Conservation (phyloP, 1,139 yeast genomes). For the Hemisphaericaspora subhashii region DNA sequence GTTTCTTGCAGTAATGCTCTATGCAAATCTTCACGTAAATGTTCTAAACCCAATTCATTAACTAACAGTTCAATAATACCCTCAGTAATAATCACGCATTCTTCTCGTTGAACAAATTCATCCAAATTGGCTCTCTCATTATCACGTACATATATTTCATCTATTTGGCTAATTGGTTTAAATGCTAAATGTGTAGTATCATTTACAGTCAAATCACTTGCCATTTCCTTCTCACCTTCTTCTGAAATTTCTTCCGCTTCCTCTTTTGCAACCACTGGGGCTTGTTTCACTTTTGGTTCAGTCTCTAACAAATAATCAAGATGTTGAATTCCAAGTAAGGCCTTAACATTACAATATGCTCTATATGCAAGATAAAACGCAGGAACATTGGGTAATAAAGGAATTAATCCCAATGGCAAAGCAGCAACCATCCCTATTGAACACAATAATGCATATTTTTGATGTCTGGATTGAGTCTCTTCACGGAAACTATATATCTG, state of each 20-base stretch:
- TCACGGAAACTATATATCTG: constrained; percentile 33
- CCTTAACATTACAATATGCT: constrained; percentile 81
- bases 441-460: constrained; percentile 42
- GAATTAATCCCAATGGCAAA: constrained; percentile 76
- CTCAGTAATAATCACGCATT: constrained; percentile 30
- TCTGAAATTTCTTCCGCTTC: constrained; percentile 16
- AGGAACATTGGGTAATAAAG: constrained; percentile 93
- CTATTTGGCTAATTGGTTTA: constrained; percentile 19
- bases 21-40: constrained; percentile 37
- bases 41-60: constrained; percentile 30
- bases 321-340: constrained; percentile 73
- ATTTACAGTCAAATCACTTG: constrained; percentile 10
- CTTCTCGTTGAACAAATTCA: constrained; percentile 24
- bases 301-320: constrained; percentile 50
- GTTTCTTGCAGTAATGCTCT: constrained; percentile 53
- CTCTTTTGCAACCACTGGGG: neutral
- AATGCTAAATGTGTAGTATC: constrained; percentile 29
- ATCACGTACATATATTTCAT: constrained; percentile 16
- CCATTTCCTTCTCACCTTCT: constrained; percentile 14
- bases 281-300: neutral
- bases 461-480: constrained; percentile 29
- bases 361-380: constrained; percentile 85
- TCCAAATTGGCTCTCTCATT: constrained; percentile 12
- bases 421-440: constrained; percentile 72
- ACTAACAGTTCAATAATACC: constrained; percentile 34